Conservation (phyloP, 2,329 filamentous ascomycete species). For the Rhytidhysteron rufulum region DNA sequence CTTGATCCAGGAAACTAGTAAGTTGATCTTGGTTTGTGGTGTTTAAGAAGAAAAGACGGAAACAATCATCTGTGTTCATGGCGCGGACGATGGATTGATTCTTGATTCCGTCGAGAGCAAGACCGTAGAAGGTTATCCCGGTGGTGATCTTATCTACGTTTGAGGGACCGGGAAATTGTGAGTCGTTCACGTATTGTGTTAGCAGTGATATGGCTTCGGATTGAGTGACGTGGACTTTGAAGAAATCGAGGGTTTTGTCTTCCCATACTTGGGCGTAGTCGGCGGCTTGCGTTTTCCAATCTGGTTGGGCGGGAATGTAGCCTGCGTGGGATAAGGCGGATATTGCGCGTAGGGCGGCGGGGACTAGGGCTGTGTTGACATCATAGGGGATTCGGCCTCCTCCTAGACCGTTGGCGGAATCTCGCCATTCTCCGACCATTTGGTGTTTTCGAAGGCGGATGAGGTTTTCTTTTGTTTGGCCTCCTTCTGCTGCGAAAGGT, state of each 20-base stretch:
- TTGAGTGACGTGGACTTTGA: slow-evolving; percentile 45
- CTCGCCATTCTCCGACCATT: slow-evolving; percentile 60
- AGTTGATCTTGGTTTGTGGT: slow-evolving; percentile 56
- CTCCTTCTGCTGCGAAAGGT: slow-evolving; percentile 47
- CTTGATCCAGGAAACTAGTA: slow-evolving; percentile 54
- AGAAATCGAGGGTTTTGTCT: slow-evolving; percentile 56
- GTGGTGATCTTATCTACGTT: slow-evolving; percentile 41
- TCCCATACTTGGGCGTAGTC: slow-evolving; percentile 60
- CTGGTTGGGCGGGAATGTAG: slow-evolving; percentile 48
- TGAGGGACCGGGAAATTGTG: slow-evolving; percentile 44
- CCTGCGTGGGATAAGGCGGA: slow-evolving; percentile 48
- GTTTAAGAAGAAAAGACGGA: slow-evolving; percentile 61
- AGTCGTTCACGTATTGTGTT: slow-evolving; percentile 43
- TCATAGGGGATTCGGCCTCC: slow-evolving; percentile 63
- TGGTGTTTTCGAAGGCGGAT: slow-evolving; percentile 55
- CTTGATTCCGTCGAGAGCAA: slow-evolving; percentile 54
- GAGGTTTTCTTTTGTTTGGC: slow-evolving; percentile 52
- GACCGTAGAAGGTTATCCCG: slow-evolving; percentile 52
- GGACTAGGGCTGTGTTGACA: slow-evolving; percentile 61
- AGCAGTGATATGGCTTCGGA: slow-evolving; percentile 47
- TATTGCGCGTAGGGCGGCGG: slow-evolving; percentile 59
- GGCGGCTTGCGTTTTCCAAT: slow-evolving; percentile 47
- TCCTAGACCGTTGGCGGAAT: slow-evolving; percentile 57
- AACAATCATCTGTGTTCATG: slow-evolving; percentile 63
- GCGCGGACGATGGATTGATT: slow-evolving; percentile 50